Percentiles rank a stretch among this genome's conserved stretches.
Conservation (phyloP, 169 alveolate species). For the Neospora caninum region DNA sequence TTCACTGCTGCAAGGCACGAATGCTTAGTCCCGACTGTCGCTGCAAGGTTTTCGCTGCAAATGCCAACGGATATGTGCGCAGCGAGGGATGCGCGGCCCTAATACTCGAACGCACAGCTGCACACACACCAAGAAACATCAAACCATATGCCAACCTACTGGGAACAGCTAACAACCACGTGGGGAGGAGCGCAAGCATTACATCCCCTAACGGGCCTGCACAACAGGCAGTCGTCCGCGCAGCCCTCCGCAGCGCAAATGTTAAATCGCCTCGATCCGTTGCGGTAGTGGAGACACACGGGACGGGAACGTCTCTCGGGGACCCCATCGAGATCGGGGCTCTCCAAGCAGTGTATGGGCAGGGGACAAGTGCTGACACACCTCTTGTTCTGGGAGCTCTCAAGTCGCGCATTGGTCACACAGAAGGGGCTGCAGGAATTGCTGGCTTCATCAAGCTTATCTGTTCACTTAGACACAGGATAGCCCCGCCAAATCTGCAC, state of each 20-base stretch:
- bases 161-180: constrained; percentile 75
- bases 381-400: constrained; percentile 73
- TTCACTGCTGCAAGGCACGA: constrained; percentile 69
- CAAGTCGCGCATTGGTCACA: constrained; percentile 71
- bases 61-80: constrained; percentile 76
- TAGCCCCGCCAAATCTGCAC: constrained; percentile 76
- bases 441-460: constrained; percentile 74
- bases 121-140: constrained; percentile 55
- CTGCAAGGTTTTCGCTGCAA: constrained; percentile 75
- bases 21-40: constrained; percentile 72
- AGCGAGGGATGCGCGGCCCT: constrained; percentile 79
- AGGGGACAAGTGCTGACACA: not conserved
- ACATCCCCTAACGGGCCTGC: constrained; percentile 81
- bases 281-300: constrained; percentile 73
- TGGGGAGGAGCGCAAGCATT: constrained; percentile 76
- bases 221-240: constrained; percentile 72
- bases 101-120: constrained; percentile 50
- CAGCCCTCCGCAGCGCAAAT: constrained; percentile 56
- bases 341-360: constrained; percentile 68
- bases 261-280: constrained; percentile 55
- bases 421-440: constrained; percentile 78
- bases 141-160: constrained; percentile 61
- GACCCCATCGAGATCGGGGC: constrained; percentile 76
- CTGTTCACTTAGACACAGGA: constrained; percentile 68
- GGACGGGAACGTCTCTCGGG: constrained; percentile 80